Conservation (phyloP, 2,329 filamentous ascomycete species). For the Apiospora marii region DNA sequence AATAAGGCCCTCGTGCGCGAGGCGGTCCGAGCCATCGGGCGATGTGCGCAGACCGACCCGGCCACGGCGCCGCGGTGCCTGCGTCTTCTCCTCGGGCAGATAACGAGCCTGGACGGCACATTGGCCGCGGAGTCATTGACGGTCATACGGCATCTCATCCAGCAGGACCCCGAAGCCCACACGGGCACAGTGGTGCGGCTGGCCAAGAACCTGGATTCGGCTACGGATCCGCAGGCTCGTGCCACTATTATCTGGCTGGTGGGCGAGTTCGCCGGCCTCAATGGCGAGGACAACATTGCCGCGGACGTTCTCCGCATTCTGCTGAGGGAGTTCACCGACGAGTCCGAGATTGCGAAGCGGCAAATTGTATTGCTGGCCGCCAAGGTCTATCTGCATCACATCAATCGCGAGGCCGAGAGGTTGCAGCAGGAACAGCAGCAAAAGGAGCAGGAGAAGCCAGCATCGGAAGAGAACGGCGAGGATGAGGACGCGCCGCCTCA, state of each 20-base stretch:
- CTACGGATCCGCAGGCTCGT: conserved; percentile 85
- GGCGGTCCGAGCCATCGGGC: conserved; percentile 89
- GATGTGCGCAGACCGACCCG: conserved; percentile 83
- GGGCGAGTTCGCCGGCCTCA: conserved; percentile 86
- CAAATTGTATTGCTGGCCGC: conserved; percentile 93
- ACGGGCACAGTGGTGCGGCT: conserved; percentile 85
- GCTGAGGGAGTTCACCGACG: conserved; percentile 82
- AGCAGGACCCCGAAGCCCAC: conserved; percentile 84
- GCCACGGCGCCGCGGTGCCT: conserved; percentile 80
- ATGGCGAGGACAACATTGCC: conserved; percentile 87
- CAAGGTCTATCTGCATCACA: conserved; percentile 93
- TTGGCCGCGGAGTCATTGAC: conserved; percentile 93
- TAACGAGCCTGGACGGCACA: conserved; percentile 85
- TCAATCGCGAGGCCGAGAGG: conserved; percentile 68
- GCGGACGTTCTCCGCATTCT: conserved; percentile 91
- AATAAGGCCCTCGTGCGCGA: conserved; percentile 85
- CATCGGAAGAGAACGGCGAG: conserved; percentile 43
- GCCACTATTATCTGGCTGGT: conserved; percentile 98
- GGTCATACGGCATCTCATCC: conserved; percentile 93
- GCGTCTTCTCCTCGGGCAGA: conserved; percentile 82
- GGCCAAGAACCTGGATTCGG: conserved; percentile 89
- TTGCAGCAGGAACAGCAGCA: conserved; percentile 30
- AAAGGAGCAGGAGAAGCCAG: conserved; percentile 41
- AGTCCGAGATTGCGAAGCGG: conserved; percentile 85
- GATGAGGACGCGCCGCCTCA: conserved; percentile 34